A percentile compares a stretch with the other conserved stretches of the same genome.
Conservation (phyloP, 768 basidiomycete genomes). For the Mycena vulgaris region DNA sequence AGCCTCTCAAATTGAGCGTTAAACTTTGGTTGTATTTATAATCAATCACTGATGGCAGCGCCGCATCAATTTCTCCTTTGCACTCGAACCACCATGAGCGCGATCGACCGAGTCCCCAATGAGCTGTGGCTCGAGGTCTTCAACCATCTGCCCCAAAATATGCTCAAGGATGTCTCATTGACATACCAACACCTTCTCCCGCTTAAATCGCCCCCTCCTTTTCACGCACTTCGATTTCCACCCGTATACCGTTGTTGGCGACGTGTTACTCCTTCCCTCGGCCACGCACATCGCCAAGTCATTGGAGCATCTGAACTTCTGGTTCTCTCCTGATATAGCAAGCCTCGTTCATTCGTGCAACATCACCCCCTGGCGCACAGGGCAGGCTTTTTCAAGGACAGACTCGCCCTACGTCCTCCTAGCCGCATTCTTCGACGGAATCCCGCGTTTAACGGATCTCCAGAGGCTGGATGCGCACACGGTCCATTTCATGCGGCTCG, state of each 20-base stretch:
- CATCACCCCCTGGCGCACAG: neutral
- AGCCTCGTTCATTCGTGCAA: neutral
- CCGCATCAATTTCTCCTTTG: too few species aligned
- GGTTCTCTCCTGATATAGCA: neutral
- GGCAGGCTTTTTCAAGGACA: neutral
- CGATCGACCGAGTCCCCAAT: neutral
- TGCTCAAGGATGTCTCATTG: neutral
- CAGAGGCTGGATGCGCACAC: neutral
- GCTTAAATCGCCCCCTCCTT: constrained; percentile 1
- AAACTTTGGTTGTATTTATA: too few species aligned
- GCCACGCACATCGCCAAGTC: neutral
- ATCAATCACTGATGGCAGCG: too few species aligned
- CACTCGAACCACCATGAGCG: too few species aligned
- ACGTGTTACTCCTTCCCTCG: neutral
- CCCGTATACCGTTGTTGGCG: neutral
- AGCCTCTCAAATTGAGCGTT: too few species aligned
- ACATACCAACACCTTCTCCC: neutral
- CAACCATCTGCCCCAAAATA: neutral
- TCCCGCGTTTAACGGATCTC: neutral
- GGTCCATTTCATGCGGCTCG: neutral
- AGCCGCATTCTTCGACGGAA: neutral
- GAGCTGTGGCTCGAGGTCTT: constrained; percentile 25
- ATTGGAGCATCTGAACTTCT: constrained; percentile 6
- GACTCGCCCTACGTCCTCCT: neutral
- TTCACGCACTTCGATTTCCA: constrained; percentile 17